Evolutionary conservation across 768 basidiomycete species (phyloP).

Genomic region (Agrocybe praecox): DNA sequence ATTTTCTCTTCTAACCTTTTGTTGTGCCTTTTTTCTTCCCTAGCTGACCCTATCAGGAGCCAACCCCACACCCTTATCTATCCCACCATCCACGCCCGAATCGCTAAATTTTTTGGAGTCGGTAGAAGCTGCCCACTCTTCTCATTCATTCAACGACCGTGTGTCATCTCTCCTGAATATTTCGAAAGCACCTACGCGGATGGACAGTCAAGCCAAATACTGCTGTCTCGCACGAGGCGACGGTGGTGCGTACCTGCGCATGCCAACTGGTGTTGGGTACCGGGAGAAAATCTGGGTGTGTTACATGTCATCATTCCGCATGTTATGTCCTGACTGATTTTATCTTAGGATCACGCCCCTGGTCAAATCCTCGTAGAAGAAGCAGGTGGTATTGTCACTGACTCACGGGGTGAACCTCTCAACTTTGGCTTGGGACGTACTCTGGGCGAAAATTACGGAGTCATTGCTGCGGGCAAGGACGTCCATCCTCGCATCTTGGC

Average conservation of each 20-base stretch:
- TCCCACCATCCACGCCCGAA: conserved; percentile 49
- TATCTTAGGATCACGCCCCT: conserved; percentile 73
- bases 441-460: conserved; percentile 83
- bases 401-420: conserved; percentile 76
- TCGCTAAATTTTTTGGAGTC: conserved; percentile 82
- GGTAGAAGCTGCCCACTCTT: conserved; percentile 89
- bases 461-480: conserved; percentile 79
- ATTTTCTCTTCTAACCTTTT: too few species aligned
- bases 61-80: conserved; percentile 50
- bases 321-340: too few species aligned
- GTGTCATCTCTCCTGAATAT: conserved; percentile 72
- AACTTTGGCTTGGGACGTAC: conserved; percentile 89
- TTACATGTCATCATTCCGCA: too few species aligned
- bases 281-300: conserved; percentile 88
- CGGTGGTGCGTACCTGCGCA: conserved; percentile 79
- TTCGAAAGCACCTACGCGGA: conserved; percentile 66
- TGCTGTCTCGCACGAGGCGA: conserved; percentile 84
- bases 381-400: conserved; percentile 87
- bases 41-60: conserved; percentile 58
- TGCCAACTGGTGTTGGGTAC: conserved; percentile 81
- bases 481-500: conserved; percentile 70
- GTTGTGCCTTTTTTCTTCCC: not conserved
- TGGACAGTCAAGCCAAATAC: conserved; percentile 99
- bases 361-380: conserved; percentile 85
- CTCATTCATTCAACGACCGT: conserved; percentile 80